These are phyloP conservation scores for Alternaria consortialis DNA, from an alignment of 2,329 filamentous ascomycete genomes.

Conservation along the genomic window DNA sequence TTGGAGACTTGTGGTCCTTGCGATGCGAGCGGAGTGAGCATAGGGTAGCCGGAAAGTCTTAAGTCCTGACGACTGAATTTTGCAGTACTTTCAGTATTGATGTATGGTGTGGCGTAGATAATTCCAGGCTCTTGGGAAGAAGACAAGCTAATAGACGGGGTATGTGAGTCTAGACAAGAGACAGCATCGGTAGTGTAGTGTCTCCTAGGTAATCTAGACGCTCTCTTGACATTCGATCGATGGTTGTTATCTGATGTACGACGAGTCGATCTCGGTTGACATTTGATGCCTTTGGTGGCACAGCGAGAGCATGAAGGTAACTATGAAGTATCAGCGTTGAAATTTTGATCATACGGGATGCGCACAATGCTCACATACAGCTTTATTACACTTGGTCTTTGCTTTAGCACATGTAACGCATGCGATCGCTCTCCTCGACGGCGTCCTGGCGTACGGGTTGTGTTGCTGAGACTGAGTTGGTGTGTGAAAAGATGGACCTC, in stretches of 20 bases:
- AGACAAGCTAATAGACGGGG: slow-evolving; percentile 36
- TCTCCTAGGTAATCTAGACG: slow-evolving; percentile 37
- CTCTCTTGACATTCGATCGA: slow-evolving; percentile 37
- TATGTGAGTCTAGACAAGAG: slow-evolving; percentile 24
- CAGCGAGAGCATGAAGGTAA: slow-evolving; percentile 50
- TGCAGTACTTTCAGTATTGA: slow-evolving; percentile 39
- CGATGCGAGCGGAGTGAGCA: slow-evolving; percentile 41
- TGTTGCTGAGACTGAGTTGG: slow-evolving; percentile 23
- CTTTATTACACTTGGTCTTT: slow-evolving; percentile 52
- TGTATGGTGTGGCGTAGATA: slow-evolving; percentile 38
- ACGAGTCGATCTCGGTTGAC: slow-evolving; percentile 49
- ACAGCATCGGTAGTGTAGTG: slow-evolving; percentile 34
- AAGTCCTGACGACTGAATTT: slow-evolving; percentile 38
- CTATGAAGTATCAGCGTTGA: slow-evolving; percentile 18
- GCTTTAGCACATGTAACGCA: slow-evolving; percentile 52
- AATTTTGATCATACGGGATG: neutral
- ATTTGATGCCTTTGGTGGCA: slow-evolving; percentile 47
- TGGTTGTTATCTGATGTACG: slow-evolving; percentile 48
- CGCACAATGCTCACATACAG: slow-evolving; percentile 33
- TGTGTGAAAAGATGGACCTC: slow-evolving; percentile 21
- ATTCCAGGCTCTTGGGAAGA: slow-evolving; percentile 28
- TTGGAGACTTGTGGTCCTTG: slow-evolving; percentile 35
- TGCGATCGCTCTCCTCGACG: slow-evolving; percentile 49
- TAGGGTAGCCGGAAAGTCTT: slow-evolving; percentile 33
- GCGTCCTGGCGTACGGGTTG: slow-evolving; percentile 44